These are phyloP conservation scores for Sugiyamaella pinicola DNA, from an alignment of 1,139 yeast species.

Conservation along the genomic window DNA sequence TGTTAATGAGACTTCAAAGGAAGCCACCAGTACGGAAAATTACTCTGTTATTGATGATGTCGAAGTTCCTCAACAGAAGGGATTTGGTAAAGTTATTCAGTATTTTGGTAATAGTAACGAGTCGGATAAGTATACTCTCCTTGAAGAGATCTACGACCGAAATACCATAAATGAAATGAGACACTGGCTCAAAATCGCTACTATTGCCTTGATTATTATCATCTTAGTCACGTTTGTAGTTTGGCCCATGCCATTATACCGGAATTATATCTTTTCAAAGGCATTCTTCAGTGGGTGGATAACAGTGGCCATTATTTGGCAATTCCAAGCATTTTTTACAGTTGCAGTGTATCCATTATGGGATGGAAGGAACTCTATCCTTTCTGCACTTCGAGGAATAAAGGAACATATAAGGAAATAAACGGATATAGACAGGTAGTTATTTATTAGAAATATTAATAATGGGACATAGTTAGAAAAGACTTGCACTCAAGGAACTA, in stretches of 20 bases:
- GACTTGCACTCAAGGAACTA: neutral
- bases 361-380: conserved; percentile 56
- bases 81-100: conserved; percentile 12
- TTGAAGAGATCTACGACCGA: conserved; percentile 19
- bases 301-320: conserved; percentile 45
- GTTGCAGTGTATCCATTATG: conserved; percentile 47
- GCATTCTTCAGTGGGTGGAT: conserved; percentile 47
- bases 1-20: conserved; percentile 10
- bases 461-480: neutral
- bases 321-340: conserved; percentile 44
- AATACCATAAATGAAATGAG: conserved; percentile 20
- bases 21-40: conserved; percentile 11
- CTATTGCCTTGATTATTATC: conserved; percentile 39
- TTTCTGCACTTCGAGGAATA: conserved; percentile 64
- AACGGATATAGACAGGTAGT: neutral
- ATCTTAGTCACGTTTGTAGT: conserved; percentile 46
- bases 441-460: neutral
- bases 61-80: conserved; percentile 17
- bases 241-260: conserved; percentile 50
- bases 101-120: conserved; percentile 12
- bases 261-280: conserved; percentile 45
- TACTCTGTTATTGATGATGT: conserved; percentile 21
- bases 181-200: conserved; percentile 37
- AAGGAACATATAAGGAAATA: neutral
- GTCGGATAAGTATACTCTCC: neutral